Percentiles rank a stretch among this genome's conserved stretches.
phyloP scores from a whole-genome alignment of 2,329 filamentous ascomycete species.

The Colletotrichum sojae region DNA sequence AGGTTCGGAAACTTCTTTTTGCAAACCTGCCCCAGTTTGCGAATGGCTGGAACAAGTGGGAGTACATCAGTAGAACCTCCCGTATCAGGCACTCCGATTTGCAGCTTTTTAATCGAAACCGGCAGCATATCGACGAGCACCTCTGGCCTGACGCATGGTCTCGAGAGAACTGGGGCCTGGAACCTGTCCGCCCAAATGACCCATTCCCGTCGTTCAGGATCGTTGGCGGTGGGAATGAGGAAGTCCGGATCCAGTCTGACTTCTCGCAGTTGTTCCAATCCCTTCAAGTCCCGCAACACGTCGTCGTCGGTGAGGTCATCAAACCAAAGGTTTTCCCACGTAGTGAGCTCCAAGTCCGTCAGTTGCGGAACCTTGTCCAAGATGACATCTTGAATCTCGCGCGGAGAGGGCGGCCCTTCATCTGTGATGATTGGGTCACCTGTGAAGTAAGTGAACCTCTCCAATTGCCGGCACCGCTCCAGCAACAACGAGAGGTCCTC shows the following conservation, averaged over 20 bases:
- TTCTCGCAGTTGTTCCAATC: not conserved
- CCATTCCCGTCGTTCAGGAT: not conserved
- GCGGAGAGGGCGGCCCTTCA: not conserved
- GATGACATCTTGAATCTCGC: not conserved
- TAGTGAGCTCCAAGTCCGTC: not conserved
- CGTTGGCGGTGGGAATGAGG: not conserved
- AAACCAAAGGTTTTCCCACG: not conserved
- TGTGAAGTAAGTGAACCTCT: not conserved
- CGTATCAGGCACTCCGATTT: not conserved
- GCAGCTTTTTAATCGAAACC: not conserved
- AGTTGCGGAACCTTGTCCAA: not conserved
- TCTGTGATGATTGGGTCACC: not conserved
- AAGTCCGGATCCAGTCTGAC: not conserved
- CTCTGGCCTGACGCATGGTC: not conserved
- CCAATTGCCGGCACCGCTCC: not conserved
- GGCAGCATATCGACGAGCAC: not conserved
- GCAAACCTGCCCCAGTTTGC: not conserved
- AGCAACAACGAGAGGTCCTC: not conserved
- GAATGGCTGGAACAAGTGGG: not conserved
- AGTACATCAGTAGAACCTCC: not conserved
- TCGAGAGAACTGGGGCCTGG: not conserved
- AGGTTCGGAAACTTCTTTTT: conserved; percentile 6
- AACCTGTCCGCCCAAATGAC: not conserved
- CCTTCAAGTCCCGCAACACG: not conserved
- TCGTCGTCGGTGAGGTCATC: not conserved